Evolutionary conservation across 2,329 filamentous ascomycete genomes (phyloP), one percentile per base, ranked within the genome.

Genomic region (Xylariaceae sp.): DNA sequence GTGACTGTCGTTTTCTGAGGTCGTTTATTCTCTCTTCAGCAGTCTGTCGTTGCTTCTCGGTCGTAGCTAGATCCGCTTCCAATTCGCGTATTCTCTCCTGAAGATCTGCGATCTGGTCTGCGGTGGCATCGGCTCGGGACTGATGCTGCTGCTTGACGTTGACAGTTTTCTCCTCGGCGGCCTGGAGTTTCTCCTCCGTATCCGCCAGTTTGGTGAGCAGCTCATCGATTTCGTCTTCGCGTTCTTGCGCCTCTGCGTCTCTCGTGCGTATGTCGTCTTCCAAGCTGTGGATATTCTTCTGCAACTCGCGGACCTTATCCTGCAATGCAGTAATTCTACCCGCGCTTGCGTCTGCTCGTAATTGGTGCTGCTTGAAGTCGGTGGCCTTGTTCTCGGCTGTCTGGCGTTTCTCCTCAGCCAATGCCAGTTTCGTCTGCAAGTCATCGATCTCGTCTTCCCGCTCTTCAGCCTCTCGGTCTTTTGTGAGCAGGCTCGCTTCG

Each of bases 181-280:
- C 42, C 13, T 45, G 42, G 3, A 11, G n/a, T n/a, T 15, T 45
- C 13, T 13, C 42, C 11, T 45, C 42, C 5, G 42, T 45, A 3
- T 13, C 42, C 3, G 42, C 42, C 13, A 45, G 4, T 45, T 13
- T 45, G 2, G 10, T 15, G 5, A n/a, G 42, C 13, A 45, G 13
- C 10, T 45, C 42, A n/a, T 45, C 42, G 4, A 45, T 45, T 6
- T 13, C 85, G 62, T 92, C 88, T 54, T 94, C 88, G 18, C 85
- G 85, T 63, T 91, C 84, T 52, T 88, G 86, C 44, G 42, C 42
- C 95, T 81, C 1, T 58, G 5, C 11, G 3, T 93, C 88, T 70
- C 90, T 93, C 63, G 90, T 87, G 47, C 88, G 83, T 10, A 93
- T 72, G 7, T 90, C 86, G 3, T 86, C 84, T 72, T 95, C 88